Evolutionary conservation across 2,329 filamentous ascomycete species (phyloP), one percentile per base, ranked within the genome.

Genomic region (Colletotrichum neosansevieriae): DNA sequence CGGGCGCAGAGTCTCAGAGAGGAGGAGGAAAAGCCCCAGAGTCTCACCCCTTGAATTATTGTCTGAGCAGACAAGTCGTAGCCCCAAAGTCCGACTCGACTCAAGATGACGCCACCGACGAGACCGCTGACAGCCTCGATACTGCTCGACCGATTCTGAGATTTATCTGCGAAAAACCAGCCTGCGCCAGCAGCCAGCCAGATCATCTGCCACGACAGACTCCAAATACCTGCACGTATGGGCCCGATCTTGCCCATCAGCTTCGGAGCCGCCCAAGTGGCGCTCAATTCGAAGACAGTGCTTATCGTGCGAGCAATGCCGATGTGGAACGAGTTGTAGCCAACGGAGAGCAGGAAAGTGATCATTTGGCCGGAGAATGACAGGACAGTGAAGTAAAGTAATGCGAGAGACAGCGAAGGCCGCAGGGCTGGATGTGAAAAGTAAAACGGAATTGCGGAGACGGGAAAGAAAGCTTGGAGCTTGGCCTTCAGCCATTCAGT

Each of bases 161-260:
- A 42, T 47, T 32, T 42, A 47, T 54, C 58, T 15, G 58, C 32
- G 19, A 81, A 81, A 72, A 86, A 87, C 17, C 81, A 75, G 2
- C 74, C 72, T 3, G 84, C 76, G 0, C 82, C 86, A 0, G 75
- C 79, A 1, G 79, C 80, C 4, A 90, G 78, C 71, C 85, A 89
- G 3, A 81, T 64, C n/a, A 91, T 80, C 74, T 94, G 91, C 86
- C 89, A 92, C 63, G 85, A 89, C 10, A 91, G 75, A 70, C 88
- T 89, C 92, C 92, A 94, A 3, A 94, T 82, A 0, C 91, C 92
- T 0, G 86, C 84, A n/a, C 92, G 81, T 7, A 92, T 81, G 1
- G 84, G 79, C 0, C 89, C 88, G 44, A 91, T 84, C 44, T 77
- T 78, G 2, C 72, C 72, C 82, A 89, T 89, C 13, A 90, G 74